Conservation (phyloP, 805 yeast genomes). For the Myxozyma kluyveri region DNA sequence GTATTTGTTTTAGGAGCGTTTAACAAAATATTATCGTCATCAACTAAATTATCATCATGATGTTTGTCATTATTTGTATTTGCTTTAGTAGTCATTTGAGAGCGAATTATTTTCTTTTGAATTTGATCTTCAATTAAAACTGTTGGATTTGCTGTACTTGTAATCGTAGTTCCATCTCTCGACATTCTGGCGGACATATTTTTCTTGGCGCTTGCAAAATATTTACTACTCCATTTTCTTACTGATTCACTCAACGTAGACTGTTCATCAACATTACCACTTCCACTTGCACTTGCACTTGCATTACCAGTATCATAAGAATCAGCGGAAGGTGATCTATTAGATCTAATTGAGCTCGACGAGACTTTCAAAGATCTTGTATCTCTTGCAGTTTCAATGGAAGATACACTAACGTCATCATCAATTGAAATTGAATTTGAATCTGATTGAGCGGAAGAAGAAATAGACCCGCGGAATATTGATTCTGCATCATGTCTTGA, state of each 20-base stretch:
- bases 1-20: constrained; percentile 27
- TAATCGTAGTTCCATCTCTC: not conserved
- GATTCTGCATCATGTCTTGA: constrained; percentile 3
- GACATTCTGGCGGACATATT: constrained; percentile 17
- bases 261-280: constrained; percentile 4
- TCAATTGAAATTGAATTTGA: not conserved
- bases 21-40: constrained; percentile 16
- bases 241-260: constrained; percentile 26
- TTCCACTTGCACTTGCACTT: too few species aligned
- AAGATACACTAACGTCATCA: constrained; percentile 8
- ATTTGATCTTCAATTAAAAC: constrained; percentile 15
- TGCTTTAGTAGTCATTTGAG: not conserved
- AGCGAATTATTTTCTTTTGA: constrained; percentile 23
- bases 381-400: constrained; percentile 14
- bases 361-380: not conserved
- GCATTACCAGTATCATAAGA: not conserved
- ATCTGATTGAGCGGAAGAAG: too few species aligned
- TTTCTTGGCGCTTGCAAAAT: constrained; percentile 25
- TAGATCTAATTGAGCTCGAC: not conserved
- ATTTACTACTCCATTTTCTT: constrained; percentile 25
- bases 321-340: not conserved
- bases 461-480: not conserved
- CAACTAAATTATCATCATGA: constrained; percentile 14
- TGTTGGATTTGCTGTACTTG: constrained; percentile 16
- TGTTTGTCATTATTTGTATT: not conserved